Evolutionary conservation across 441 rosid species (phyloP), one percentile per base, ranked within the genome.

Genomic region (Codiaeum variegatum): DNA sequence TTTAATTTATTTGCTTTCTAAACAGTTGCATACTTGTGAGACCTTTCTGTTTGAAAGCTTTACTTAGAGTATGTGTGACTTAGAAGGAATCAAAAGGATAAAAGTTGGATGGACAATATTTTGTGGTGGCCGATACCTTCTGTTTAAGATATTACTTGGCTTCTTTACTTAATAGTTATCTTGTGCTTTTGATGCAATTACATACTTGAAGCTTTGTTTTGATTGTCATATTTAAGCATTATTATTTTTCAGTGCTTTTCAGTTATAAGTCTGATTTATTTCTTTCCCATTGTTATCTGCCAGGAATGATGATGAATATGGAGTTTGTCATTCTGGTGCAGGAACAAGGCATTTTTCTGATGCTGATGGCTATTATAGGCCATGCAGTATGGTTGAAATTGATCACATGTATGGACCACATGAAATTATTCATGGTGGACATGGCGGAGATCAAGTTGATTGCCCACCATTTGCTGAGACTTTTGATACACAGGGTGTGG

Each of bases 231-330:
- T 38, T 34, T 15, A 18, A 23, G 24, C 51, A 40, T 58, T 28
- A 18, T 42, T 21, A 52, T 65, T 65, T 31, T 72, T 73, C 40
- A 51, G 15, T 23, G 56, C 64, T 58, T 59, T 74, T 34, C 15
- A 29, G 21, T 38, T 55, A 10, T 31, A 52, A 44, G 47, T 63
- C 55, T 63, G 44, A 21, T 62, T 76, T 71, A 51, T 70, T 51
- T 47, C 49, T 69, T 71, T 76, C 72, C 78, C 54, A 54, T 68
- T 16, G 55, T 67, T 60, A 71, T 56, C 74, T 79, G 67, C 70
- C 78, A 88, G 96, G 91, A 88, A 88, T 78, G 92, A 91, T 67
- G 91, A 90, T 52, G 92, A 85, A 47, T 84, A 81, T 70, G 80
- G 86, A 70, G 75, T 68, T 54, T 84, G 81, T 82, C 87, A 61